Evolutionary conservation across 2,329 filamentous ascomycete species (phyloP), one percentile per base, ranked within the genome.

Genomic region (Colletotrichum lini): DNA sequence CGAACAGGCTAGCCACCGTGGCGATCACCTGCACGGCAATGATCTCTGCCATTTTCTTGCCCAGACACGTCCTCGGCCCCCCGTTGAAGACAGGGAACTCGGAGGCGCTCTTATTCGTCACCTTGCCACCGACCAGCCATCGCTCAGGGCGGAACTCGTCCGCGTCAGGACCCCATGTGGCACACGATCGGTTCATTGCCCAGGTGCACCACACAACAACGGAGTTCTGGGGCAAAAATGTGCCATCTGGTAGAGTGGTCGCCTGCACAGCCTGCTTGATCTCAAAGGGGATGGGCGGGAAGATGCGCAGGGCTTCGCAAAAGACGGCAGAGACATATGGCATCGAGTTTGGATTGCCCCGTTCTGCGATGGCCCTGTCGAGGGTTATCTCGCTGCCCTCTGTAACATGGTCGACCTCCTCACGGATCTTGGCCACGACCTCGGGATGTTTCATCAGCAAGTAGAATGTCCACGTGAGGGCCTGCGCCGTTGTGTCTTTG

Each of bases 81-180:
- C 89, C 90, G 74, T 92, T 91, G 78, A 92, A 92, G 3, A 92
- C 90, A 1, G 88, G 89, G 73, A 87, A 92, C 77, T 91, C 90
- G 18, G 84, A 85, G 2, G 87, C 82, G 63, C 83, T 83, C 70
- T 84, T 75, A 42, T 87, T 40, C 76, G 79, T 18, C 23, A 87
- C 76, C 3, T 87, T 73, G 40, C 80, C 82, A 0, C 81, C 83
- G 4, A 67, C 65, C 2, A 92, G 78, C 87, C 89, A 92, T 53
- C 90, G 82, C 62, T 87, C 86, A 0, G 90, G 90, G 3, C 82
- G 82, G 74, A 91, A 92, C 0, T 76, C 75, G 50, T 87, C 85
- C 8, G 88, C 86, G 73, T 91, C 87, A 0, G 81, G 77, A 6
- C 89, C 90, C 88, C 89, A 92, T 0, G 83, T 90, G 2, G 80